phyloP scores from a whole-genome alignment of 169 alveolate genomes.

The Cyclospora cayetanensis region DNA sequence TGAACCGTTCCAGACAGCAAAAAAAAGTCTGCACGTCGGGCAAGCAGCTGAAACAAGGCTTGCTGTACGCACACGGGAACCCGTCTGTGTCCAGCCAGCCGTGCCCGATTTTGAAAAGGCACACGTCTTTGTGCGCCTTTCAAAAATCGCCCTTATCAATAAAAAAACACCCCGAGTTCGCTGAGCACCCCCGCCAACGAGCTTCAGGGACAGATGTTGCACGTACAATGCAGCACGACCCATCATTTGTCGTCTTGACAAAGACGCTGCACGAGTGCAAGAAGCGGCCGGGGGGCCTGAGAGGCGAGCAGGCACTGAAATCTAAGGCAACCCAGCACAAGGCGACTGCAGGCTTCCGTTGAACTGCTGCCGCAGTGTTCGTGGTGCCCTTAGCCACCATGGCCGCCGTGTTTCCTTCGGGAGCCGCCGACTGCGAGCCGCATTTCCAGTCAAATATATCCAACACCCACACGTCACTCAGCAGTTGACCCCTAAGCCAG shows the following conservation, averaged over 20 bases:
- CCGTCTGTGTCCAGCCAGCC: too few relatives aligned
- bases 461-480: constrained; percentile 61
- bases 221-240: constrained; percentile 52
- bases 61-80: too few relatives aligned
- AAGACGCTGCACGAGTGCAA: constrained; percentile 51
- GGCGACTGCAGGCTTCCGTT: neutral
- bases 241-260: neutral
- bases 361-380: neutral
- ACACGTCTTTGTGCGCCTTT: too few relatives aligned
- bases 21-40: too few relatives aligned
- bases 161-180: too few relatives aligned
- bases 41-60: too few relatives aligned
- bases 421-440: neutral
- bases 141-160: too few relatives aligned
- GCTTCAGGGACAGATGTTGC: neutral
- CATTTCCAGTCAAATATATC: constrained; percentile 34
- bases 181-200: too few relatives aligned
- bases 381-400: neutral
- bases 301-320: constrained; percentile 8
- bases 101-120: too few relatives aligned
- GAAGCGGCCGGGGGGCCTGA: constrained; percentile 56
- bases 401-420: neutral
- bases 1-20: neutral
- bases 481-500: constrained; percentile 23
- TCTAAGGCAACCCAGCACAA: constrained; percentile 31